phyloP scores from a whole-genome alignment of 2,329 filamentous ascomycete species.

The Aspergillus arachidicola region DNA sequence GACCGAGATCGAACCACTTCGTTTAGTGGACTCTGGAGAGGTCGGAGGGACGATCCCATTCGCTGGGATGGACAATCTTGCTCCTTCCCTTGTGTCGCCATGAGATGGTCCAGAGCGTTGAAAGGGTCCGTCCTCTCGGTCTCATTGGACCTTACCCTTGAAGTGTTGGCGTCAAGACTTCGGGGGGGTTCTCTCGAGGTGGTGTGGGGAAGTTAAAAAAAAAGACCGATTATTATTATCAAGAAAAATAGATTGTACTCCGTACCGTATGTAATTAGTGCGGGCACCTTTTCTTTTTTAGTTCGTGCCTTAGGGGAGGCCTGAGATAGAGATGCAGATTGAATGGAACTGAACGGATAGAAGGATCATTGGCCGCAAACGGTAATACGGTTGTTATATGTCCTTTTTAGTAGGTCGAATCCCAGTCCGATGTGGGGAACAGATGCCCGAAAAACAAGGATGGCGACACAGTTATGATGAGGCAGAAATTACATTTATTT shows the following conservation, averaged over 20 bases:
- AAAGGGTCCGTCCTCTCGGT: conserved; percentile 10
- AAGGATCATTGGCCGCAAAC: conserved; percentile 15
- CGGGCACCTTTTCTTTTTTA: neutral
- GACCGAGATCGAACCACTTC: conserved; percentile 4
- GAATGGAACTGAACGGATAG: conserved; percentile 7
- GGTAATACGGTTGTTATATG: conserved; percentile 4
- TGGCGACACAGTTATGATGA: neutral
- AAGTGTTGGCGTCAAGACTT: conserved; percentile 22
- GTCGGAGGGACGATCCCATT: conserved; percentile 4
- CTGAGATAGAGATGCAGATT: neutral
- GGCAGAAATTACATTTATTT: neutral
- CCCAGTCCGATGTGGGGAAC: conserved; percentile 5
- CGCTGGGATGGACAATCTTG: neutral
- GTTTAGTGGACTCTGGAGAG: conserved; percentile 2
- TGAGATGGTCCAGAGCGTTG: conserved; percentile 17
- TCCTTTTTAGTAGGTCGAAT: neutral
- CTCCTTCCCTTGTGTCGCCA: conserved; percentile 13
- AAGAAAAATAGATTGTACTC: neutral
- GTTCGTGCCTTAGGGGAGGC: neutral
- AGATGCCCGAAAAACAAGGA: conserved; percentile 15
- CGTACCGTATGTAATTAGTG: neutral
- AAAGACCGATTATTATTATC: neutral
- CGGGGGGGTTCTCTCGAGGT: conserved; percentile 1
- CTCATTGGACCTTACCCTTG: conserved; percentile 21
- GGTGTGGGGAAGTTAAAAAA: neutral